Percentiles rank a stretch among this genome's conserved stretches.
Evolutionary conservation across 1,139 yeast genomes (phyloP).

Genomic region (Yamadazyma friedrichii): DNA sequence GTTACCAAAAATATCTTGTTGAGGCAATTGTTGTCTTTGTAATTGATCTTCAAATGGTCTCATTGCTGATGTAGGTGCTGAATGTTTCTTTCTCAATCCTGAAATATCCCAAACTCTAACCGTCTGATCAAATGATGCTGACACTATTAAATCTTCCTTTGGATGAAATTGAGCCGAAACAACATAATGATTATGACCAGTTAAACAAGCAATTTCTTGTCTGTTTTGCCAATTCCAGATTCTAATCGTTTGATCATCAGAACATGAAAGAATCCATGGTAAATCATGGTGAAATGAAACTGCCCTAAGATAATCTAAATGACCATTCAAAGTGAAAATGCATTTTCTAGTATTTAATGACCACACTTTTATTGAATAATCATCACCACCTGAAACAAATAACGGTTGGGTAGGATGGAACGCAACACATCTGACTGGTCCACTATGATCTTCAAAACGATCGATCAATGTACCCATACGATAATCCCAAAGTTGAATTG

Average conservation of each 20-base stretch:
- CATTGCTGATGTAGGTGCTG: conserved; percentile 65
- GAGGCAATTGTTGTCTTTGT: conserved; percentile 68
- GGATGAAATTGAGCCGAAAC: conserved; percentile 99
- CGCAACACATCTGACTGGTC: conserved; percentile 93
- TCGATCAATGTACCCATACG: conserved; percentile 98
- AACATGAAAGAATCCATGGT: conserved; percentile 96
- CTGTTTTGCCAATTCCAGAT: conserved; percentile 99
- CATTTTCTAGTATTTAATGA: conserved; percentile 89
- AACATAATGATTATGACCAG: conserved; percentile 98
- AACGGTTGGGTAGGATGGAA: conserved; percentile 98
- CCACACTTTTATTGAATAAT: conserved; percentile 94
- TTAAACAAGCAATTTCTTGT: conserved; percentile 93
- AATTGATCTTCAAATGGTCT: conserved; percentile 77
- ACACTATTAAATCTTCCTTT: conserved; percentile 87
- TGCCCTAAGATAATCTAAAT: conserved; percentile 91
- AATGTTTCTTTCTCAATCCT: conserved; percentile 92
- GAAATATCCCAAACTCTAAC: conserved; percentile 98
- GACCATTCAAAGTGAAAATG: conserved; percentile 87
- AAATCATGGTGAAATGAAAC: conserved; percentile 93
- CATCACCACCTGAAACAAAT: conserved; percentile 97
- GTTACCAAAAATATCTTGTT: conserved; percentile 92
- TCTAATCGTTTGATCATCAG: conserved; percentile 97
- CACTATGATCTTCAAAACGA: conserved; percentile 96
- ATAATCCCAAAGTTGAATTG: conserved; percentile 98
- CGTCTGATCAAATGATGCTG: conserved; percentile 97